These are phyloP conservation scores for Desmodesmus armatus DNA, from an alignment of 139 green algal genomes.

Conservation along the genomic window DNA sequence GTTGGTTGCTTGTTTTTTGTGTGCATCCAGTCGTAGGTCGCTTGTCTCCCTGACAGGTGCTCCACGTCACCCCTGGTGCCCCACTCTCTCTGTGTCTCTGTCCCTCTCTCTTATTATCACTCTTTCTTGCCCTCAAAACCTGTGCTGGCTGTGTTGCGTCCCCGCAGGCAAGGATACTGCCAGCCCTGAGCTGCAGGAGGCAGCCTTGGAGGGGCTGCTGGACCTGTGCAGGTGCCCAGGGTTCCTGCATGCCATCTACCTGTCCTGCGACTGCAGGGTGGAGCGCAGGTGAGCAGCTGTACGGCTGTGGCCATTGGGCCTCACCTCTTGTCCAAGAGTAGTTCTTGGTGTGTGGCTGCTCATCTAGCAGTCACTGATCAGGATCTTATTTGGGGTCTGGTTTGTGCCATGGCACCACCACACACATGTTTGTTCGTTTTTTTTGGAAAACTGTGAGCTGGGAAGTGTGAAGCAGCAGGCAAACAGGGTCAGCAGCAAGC, in stretches of 20 bases:
- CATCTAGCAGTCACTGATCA: no score
- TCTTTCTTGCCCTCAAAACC: neutral
- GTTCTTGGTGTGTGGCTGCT: neutral
- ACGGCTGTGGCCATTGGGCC: neutral
- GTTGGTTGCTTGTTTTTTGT: neutral
- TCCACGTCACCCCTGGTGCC: neutral
- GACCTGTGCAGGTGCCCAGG: slow-evolving; percentile 89
- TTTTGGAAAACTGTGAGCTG: no score
- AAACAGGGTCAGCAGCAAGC: no score
- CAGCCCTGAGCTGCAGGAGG: slow-evolving; percentile 75
- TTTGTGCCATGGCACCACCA: no score
- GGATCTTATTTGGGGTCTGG: no score
- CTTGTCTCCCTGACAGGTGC: neutral
- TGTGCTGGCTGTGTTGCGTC: neutral
- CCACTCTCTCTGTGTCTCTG: neutral
- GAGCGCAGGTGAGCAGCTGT: slow-evolving; percentile 48
- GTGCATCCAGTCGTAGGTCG: neutral
- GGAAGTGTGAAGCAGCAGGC: no score
- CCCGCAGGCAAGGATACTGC: slow-evolving; percentile 48
- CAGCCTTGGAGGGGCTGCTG: slow-evolving; percentile 92
- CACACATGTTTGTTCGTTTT: no score
- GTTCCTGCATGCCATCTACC: slow-evolving; percentile 90
- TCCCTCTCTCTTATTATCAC: neutral
- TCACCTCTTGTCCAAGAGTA: neutral
- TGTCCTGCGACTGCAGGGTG: slow-evolving; percentile 92